phyloP scores from a whole-genome alignment of 345 rosid species.

The Eucalyptus regnans region DNA sequence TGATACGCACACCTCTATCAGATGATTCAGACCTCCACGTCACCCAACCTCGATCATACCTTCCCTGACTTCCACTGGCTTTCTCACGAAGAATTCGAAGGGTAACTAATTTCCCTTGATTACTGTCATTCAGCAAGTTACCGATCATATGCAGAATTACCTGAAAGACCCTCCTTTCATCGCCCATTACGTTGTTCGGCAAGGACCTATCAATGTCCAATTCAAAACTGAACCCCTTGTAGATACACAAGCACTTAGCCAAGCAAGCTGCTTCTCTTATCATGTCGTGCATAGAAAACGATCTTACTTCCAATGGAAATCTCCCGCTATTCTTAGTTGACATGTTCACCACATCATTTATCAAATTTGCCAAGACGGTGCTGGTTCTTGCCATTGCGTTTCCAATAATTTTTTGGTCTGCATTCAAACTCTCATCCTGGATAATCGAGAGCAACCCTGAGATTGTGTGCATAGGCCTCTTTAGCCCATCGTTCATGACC shows the following conservation, averaged over 20 bases:
- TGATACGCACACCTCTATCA: slow-evolving; percentile 56
- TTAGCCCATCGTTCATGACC: slow-evolving; percentile 91
- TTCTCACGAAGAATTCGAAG: slow-evolving; percentile 35
- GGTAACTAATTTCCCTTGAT: slow-evolving; percentile 28
- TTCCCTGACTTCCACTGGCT: slow-evolving; percentile 45
- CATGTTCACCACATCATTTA: slow-evolving; percentile 80
- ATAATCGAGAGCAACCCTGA: slow-evolving; percentile 71
- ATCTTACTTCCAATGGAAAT: slow-evolving; percentile 45
- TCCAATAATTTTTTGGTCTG: slow-evolving; percentile 52
- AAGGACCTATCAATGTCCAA: slow-evolving; percentile 60
- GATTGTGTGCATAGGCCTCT: slow-evolving; percentile 84
- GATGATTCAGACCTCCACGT: slow-evolving; percentile 49
- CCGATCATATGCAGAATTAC: slow-evolving; percentile 90
- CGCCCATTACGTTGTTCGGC: slow-evolving; percentile 74
- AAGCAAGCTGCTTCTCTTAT: slow-evolving; percentile 72
- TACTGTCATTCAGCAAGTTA: slow-evolving; percentile 41
- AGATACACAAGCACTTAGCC: slow-evolving; percentile 71
- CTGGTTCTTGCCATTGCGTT: slow-evolving; percentile 78
- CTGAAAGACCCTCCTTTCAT: slow-evolving; percentile 80
- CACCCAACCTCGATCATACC: slow-evolving; percentile 65
- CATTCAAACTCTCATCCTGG: slow-evolving; percentile 47
- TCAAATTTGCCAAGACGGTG: slow-evolving; percentile 62
- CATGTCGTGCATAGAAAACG: slow-evolving; percentile 49
- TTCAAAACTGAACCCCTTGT: slow-evolving; percentile 45
- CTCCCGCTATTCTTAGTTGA: slow-evolving; percentile 52